Evolutionary conservation across 1,139 yeast species (phyloP).

Genomic region (Suhomyces bolitotheri): DNA sequence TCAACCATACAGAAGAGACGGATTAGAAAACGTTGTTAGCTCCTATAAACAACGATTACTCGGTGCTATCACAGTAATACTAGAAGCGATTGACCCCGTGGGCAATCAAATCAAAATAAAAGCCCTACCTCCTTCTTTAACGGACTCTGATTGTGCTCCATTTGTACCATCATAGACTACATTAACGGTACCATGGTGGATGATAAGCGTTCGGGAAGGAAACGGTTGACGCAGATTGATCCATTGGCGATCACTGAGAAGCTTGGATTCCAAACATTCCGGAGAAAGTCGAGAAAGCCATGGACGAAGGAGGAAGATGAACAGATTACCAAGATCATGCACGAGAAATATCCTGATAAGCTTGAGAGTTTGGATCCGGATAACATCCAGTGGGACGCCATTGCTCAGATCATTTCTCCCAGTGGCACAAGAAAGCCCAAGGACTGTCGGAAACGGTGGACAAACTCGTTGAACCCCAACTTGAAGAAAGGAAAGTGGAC

Average conservation of each 20-base stretch:
- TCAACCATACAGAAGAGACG: no score
- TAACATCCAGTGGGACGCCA: slow-evolving; percentile 64
- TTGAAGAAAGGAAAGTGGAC: slow-evolving; percentile 89
- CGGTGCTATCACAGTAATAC: no score
- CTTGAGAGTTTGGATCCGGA: slow-evolving; percentile 34
- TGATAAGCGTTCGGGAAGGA: slow-evolving; percentile 8
- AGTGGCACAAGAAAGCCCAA: slow-evolving; percentile 55
- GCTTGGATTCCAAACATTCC: slow-evolving; percentile 71
- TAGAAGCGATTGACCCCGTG: no score
- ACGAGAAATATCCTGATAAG: slow-evolving; percentile 24
- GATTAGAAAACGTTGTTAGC: no score
- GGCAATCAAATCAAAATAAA: no score
- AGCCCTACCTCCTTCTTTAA: no score
- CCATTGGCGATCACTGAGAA: slow-evolving; percentile 70
- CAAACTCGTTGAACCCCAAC: slow-evolving; percentile 78
- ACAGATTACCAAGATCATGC: slow-evolving; percentile 40
- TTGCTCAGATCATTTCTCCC: slow-evolving; percentile 46
- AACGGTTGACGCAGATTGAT: slow-evolving; percentile 46
- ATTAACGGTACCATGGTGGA: no score
- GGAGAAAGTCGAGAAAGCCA: slow-evolving; percentile 61
- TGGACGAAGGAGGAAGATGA: slow-evolving; percentile 72
- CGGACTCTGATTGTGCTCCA: no score
- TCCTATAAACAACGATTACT: no score
- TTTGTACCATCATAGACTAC: no score
- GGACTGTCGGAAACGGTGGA: slow-evolving; percentile 75